Percentiles rank a stretch among this genome's conserved stretches.
phyloP scores from a whole-genome alignment of 352 stramenopile species.

The Peronospora belbahrii region DNA sequence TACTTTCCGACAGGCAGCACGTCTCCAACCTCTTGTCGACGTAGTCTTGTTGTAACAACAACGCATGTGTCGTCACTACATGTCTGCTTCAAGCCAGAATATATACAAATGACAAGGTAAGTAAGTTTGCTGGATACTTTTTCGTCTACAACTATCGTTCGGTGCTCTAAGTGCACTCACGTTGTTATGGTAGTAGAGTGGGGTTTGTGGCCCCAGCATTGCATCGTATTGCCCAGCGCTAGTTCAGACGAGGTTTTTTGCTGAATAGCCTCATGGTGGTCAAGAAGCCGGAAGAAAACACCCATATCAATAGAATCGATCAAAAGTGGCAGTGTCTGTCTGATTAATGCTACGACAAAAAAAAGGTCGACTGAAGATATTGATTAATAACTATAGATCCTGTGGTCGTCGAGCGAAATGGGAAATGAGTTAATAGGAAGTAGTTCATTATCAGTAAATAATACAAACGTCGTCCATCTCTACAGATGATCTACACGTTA shows the following conservation, averaged over 20 bases:
- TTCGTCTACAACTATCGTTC: slow-evolving; percentile 8
- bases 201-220: slow-evolving; percentile 23
- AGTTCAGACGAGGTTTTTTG: slow-evolving; percentile 3
- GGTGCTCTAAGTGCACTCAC: slow-evolving; percentile 7
- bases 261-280: slow-evolving; percentile 9
- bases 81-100: slow-evolving; percentile 6
- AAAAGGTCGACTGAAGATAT: no score
- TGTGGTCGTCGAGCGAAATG: no score
- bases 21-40: slow-evolving; percentile 1
- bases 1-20: not conserved
- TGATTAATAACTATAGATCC: no score
- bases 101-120: slow-evolving; percentile 7
- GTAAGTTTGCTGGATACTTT: slow-evolving; percentile 2
- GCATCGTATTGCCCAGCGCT: no score
- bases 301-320: no score
- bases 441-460: no score
- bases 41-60: slow-evolving; percentile 16
- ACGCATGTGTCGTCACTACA: slow-evolving; percentile 8
- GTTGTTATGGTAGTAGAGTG: slow-evolving; percentile 8
- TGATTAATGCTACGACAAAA: no score
- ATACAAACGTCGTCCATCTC: no score
- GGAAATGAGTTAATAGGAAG: no score
- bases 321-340: no score
- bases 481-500: no score
- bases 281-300: no score